Conservation (phyloP, 2,329 filamentous ascomycete genomes). For the Setomelanomma holmii region DNA sequence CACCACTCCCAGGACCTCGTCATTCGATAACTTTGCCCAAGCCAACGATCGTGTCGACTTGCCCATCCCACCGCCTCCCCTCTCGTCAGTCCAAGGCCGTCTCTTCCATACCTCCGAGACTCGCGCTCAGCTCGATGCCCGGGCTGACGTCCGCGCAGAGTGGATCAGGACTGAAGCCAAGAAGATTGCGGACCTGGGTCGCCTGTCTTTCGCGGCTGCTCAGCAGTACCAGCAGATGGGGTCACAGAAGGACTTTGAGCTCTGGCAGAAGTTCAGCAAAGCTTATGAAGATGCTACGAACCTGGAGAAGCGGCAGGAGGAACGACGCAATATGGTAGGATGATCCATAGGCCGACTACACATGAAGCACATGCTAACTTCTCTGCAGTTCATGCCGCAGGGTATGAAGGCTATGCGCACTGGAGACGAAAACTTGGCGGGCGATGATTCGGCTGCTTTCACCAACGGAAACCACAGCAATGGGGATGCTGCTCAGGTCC, state of each 20-base stretch:
- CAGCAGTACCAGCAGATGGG: slow-evolving; percentile 1
- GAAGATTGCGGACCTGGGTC: slow-evolving; percentile 12
- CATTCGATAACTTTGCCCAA: not conserved
- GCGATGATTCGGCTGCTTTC: slow-evolving; percentile 10
- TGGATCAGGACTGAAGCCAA: slow-evolving; percentile 23
- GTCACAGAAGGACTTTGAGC: slow-evolving; percentile 2
- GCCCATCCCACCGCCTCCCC: slow-evolving; percentile 9
- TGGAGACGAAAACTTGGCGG: not conserved
- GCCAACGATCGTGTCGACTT: not conserved
- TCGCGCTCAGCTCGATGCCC: slow-evolving; percentile 8
- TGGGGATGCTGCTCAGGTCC: not conserved
- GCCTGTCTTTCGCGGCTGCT: not conserved
- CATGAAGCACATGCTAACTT: not conserved
- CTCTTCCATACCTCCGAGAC: not conserved
- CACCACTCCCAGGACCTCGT: not conserved
- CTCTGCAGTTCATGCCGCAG: slow-evolving; percentile 11
- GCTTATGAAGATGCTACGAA: slow-evolving; percentile 8
- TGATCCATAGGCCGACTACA: not conserved
- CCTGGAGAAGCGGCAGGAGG: slow-evolving; percentile 20
- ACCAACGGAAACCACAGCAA: not conserved
- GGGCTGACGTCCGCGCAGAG: slow-evolving; percentile 10
- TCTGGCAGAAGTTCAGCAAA: slow-evolving; percentile 1
- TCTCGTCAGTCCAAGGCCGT: not conserved
- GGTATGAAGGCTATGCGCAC: slow-evolving; percentile 21
- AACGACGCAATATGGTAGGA: slow-evolving; percentile 18